These are phyloP conservation scores for Ustilago sp. DNA, from an alignment of 1,284 basidiomycete species.

Conservation along the genomic window DNA sequence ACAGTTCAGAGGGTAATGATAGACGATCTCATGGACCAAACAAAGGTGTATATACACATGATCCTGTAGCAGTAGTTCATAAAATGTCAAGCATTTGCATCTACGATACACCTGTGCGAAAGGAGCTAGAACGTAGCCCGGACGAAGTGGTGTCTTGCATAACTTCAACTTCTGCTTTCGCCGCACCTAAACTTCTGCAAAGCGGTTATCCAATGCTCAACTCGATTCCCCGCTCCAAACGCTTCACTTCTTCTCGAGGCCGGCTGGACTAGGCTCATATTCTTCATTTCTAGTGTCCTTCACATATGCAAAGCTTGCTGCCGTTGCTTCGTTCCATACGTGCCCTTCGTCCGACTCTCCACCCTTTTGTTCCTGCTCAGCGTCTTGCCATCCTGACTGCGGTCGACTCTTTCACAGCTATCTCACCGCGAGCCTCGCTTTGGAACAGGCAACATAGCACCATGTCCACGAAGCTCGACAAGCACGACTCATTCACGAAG, in stretches of 20 bases:
- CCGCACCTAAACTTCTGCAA: slow-evolving; percentile 6
- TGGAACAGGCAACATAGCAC: not conserved
- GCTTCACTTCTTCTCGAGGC: not conserved
- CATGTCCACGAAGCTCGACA: slow-evolving; percentile 14
- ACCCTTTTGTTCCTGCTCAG: too few relatives aligned
- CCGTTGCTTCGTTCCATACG: not conserved
- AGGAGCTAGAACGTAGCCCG: too few relatives aligned
- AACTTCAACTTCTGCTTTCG: slow-evolving; percentile 2
- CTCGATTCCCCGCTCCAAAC: not conserved
- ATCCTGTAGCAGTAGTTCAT: too few relatives aligned
- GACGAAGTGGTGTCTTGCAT: too few relatives aligned
- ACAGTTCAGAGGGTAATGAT: too few relatives aligned
- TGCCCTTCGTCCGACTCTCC: not conserved
- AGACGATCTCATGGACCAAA: too few relatives aligned
- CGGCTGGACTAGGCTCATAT: slow-evolving; percentile 7
- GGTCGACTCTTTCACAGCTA: not conserved
- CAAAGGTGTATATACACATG: too few relatives aligned
- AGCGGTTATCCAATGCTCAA: slow-evolving; percentile 10
- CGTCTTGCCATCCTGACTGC: not conserved
- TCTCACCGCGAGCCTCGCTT: not conserved
- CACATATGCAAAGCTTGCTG: slow-evolving; percentile 16
- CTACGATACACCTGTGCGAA: too few relatives aligned
- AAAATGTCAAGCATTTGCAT: too few relatives aligned
- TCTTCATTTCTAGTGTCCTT: not conserved
- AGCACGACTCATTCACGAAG: slow-evolving; percentile 9